A percentile compares a stretch with the other conserved stretches of the same genome.
These are phyloP conservation scores for Gracilaria domingensis DNA, from an alignment of 23 red algal genomes.

Conservation along the genomic window DNA sequence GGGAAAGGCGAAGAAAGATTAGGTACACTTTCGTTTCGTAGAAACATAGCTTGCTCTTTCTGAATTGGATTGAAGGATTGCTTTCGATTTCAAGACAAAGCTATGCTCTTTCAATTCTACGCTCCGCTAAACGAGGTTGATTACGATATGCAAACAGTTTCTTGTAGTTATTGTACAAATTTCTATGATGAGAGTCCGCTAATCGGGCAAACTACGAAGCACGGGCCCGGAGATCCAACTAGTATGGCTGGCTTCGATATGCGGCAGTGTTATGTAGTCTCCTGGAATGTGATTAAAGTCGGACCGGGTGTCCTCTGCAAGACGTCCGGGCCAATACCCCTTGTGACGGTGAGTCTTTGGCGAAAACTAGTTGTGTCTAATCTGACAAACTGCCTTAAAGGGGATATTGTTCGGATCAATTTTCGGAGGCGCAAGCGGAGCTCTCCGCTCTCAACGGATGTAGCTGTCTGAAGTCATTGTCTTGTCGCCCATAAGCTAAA, in stretches of 20 bases:
- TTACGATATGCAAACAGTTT: not conserved
- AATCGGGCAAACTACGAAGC: not conserved
- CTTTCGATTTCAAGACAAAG: no score
- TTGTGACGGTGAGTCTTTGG: not conserved
- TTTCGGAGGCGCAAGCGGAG: no score
- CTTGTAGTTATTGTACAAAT: not conserved
- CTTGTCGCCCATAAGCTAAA: no score
- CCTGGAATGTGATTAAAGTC: not conserved
- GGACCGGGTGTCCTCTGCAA: not conserved
- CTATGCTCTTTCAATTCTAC: not conserved
- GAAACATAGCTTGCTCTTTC: no score
- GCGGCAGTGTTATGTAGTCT: not conserved
- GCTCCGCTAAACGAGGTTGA: not conserved
- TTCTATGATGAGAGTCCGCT: constrained; percentile 22
- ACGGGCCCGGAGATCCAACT: not conserved
- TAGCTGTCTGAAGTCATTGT: no score
- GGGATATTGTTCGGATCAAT: not conserved
- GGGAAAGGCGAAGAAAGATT: no score
- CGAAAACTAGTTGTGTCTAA: not conserved
- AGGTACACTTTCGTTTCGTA: no score
- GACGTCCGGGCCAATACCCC: not conserved
- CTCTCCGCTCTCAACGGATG: no score
- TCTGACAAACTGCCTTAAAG: not conserved
- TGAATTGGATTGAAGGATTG: no score
- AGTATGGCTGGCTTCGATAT: no score